A percentile compares a stretch with the other conserved stretches of the same genome.
Conservation (phyloP, 352 stramenopile genomes). For the Phytophthora multivora region DNA sequence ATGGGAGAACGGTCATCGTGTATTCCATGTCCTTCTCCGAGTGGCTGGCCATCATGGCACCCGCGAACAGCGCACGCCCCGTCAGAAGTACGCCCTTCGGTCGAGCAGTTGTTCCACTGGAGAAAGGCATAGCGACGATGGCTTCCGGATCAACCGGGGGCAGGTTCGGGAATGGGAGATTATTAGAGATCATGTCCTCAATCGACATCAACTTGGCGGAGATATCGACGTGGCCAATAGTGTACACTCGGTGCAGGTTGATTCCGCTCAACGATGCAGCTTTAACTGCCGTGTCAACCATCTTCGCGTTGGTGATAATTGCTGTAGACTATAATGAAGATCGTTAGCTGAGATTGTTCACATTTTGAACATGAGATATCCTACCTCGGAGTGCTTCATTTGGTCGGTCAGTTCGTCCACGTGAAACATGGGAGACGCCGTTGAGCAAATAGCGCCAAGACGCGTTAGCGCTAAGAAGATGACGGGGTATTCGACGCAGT, state of each 20-base stretch:
- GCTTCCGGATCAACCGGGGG: slow-evolving; percentile 23
- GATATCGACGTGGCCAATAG: slow-evolving; percentile 25
- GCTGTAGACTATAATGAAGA: slow-evolving; percentile 18
- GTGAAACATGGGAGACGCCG: slow-evolving; percentile 48
- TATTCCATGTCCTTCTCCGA: slow-evolving; percentile 49
- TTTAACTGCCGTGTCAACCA: slow-evolving; percentile 32
- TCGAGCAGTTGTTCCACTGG: slow-evolving; percentile 90
- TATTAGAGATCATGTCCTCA: slow-evolving; percentile 35
- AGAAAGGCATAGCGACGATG: slow-evolving; percentile 85
- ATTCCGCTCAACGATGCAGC: slow-evolving; percentile 27
- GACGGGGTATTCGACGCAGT: slow-evolving; percentile 64
- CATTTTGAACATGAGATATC: background rate
- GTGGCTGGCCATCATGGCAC: slow-evolving; percentile 57
- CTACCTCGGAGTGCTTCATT: slow-evolving; percentile 39
- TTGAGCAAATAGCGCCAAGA: slow-evolving; percentile 49
- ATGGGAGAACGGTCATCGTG: slow-evolving; percentile 71
- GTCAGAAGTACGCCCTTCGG: slow-evolving; percentile 91
- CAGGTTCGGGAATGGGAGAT: slow-evolving; percentile 33
- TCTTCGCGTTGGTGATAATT: slow-evolving; percentile 41
- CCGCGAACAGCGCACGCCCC: slow-evolving; percentile 78
- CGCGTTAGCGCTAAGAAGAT: slow-evolving; percentile 55
- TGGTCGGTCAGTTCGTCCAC: slow-evolving; percentile 42
- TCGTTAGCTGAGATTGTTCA: background rate
- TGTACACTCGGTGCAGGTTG: slow-evolving; percentile 29
- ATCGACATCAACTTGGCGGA: slow-evolving; percentile 27